Percentiles rank a stretch among this genome's conserved stretches.
Evolutionary conservation across 495 filamentous ascomycete species (phyloP).

Genomic region (Stereocaulon alpinum): DNA sequence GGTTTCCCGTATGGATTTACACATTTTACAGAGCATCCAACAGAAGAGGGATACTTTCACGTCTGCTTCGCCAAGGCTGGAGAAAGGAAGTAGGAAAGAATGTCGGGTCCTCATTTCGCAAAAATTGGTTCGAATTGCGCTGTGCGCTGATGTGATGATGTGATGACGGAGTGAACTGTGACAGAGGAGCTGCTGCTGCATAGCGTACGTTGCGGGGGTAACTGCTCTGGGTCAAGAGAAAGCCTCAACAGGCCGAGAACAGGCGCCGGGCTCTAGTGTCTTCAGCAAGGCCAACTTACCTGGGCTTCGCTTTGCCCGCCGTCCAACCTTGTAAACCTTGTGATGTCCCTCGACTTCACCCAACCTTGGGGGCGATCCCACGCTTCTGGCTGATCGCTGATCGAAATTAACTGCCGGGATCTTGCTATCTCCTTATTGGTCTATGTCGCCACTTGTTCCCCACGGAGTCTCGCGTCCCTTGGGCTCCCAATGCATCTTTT

Average conservation of each 20-base stretch:
- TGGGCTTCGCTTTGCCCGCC: background rate
- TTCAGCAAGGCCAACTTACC: background rate
- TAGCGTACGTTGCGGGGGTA: background rate
- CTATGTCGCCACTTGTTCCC: background rate
- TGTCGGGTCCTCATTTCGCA: constrained; percentile 1
- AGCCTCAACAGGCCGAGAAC: background rate
- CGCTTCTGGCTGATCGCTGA: background rate
- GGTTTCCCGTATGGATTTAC: no score
- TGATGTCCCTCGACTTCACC: background rate
- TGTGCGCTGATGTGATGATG: constrained; percentile 1
- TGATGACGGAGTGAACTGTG: constrained; percentile 7
- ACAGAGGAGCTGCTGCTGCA: constrained; percentile 7
- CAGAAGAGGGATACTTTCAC: background rate
- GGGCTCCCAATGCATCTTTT: constrained; percentile 1
- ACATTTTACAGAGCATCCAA: background rate
- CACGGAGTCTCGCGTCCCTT: background rate
- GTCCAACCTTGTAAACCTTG: background rate
- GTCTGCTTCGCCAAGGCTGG: background rate
- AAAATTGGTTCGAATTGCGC: background rate
- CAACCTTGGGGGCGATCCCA: background rate
- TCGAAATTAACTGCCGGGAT: background rate
- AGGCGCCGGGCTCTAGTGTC: background rate
- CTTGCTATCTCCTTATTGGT: background rate
- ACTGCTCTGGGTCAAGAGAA: no score
- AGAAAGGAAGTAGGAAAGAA: background rate